Evolutionary conservation across 164 flowering plant species (phyloP).

Genomic region (Vitis rotundifolia): DNA sequence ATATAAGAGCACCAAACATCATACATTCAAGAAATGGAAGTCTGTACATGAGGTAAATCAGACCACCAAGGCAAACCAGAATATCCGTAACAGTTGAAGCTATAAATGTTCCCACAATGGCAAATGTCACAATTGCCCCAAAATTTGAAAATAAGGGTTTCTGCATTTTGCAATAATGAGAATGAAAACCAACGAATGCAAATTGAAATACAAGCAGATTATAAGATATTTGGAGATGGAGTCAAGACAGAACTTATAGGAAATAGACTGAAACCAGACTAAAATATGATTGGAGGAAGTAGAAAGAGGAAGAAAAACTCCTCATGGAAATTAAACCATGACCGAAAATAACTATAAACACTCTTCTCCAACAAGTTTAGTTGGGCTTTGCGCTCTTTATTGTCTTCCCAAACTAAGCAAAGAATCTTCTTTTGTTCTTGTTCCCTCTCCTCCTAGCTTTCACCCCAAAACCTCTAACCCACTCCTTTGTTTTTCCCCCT

Average conservation of each 20-base stretch:
- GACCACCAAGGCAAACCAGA: conserved; percentile 34
- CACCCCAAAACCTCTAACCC: no score
- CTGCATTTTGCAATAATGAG: conserved; percentile 38
- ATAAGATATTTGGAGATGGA: not conserved
- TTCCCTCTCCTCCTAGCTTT: no score
- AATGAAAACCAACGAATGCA: not conserved
- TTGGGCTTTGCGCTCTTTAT: no score
- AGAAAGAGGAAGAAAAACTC: conserved; percentile 83
- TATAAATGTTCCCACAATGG: conserved; percentile 88
- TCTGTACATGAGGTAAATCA: no score
- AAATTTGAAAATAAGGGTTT: conserved; percentile 98
- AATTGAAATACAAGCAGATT: not conserved
- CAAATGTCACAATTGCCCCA: conserved; percentile 98
- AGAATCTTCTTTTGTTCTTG: no score
- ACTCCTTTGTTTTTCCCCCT: no score
- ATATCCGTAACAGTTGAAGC: conserved; percentile 89
- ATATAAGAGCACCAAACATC: no score
- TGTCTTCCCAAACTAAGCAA: no score
- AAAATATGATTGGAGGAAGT: conserved; percentile 87
- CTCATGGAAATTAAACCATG: conserved; percentile 86
- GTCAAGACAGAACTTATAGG: conserved; percentile 65
- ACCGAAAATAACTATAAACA: conserved; percentile 16
- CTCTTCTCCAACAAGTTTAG: no score
- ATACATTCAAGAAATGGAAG: no score
- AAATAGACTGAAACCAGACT: conserved; percentile 93